Base-by-base conservation (phyloP, 768 basidiomycete species). In the Macrocybe gigantea region DNA sequence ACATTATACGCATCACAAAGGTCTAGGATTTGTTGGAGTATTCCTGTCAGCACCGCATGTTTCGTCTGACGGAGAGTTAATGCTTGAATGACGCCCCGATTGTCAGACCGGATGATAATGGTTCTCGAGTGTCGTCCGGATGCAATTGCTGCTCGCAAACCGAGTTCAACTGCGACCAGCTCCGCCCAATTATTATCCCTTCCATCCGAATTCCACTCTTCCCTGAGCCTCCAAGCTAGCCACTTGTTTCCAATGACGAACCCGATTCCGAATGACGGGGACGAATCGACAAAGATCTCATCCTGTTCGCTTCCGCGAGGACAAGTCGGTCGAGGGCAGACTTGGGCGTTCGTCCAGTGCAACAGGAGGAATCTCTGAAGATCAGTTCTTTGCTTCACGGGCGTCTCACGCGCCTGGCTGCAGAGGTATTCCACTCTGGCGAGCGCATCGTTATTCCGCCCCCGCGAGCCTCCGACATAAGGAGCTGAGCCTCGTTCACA, bases 121-220 rank as follows among this genome's bases (percentile, higher is more conserved):
- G 60, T 61, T 5, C 50, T 55, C 5, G 61, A 50, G 0, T 33
- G 43, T 32, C 59, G 53, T 1, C 61, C 60, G 0, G 58, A 41
- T 0, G 64, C 51, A 3, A 70, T 53, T 5, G 69, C 36, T 1
- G 65, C 58, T 1, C 59, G 60, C 0, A 75, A 31, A 0, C 69
- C 73, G 1, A 77, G 56, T 45, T 75, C 73, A 1, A 74, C 59
- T 0, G 70, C 73, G 0, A 70, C 64, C 59, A 74, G 66, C 54
- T 75, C 74, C 0, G 66, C 69, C 73, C 74, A 77, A 5, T 66
- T 65, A 13, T 72, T 75, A 47, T 66, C 56, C 6, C 66, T 37
- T 6, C 61, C 59, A 0, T 59, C 45, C 3, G 41, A 33, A 11
- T 56, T 51, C 65, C 68, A 69, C 5, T 65, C 65, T 0, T 50